Conservation (phyloP, 805 yeast genomes). For the Wickerhamomyces chaumierensis region DNA sequence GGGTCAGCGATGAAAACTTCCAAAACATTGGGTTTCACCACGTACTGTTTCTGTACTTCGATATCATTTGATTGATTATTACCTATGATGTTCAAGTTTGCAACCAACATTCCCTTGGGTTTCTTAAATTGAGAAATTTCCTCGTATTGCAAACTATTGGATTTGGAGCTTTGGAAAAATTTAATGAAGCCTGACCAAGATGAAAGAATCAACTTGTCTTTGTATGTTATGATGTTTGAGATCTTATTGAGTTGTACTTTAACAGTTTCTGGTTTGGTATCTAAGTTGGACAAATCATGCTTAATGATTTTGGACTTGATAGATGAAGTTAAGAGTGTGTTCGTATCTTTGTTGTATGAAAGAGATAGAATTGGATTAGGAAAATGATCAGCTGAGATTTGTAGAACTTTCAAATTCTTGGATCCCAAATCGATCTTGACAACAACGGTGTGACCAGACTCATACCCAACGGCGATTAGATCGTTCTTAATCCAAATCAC, state of each 20-base stretch:
- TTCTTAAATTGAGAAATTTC: conserved; percentile 12
- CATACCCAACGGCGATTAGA: conserved; percentile 48
- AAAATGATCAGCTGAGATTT: conserved; percentile 21
- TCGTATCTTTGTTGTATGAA: conserved; percentile 16
- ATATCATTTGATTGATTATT: conserved; percentile 16
- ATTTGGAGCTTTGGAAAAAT: conserved; percentile 18
- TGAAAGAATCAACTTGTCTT: conserved; percentile 21
- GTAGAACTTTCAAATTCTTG: conserved; percentile 3
- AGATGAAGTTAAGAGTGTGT: conserved; percentile 32
- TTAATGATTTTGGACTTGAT: conserved; percentile 30
- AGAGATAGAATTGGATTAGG: conserved; percentile 49
- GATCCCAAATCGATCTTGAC: conserved; percentile 14
- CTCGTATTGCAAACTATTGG: conserved; percentile 7
- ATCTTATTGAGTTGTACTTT: conserved; percentile 26
- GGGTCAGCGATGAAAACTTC: conserved; percentile 7
- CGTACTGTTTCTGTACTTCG: conserved; percentile 17
- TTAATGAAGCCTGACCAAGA: conserved; percentile 44
- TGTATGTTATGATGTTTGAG: conserved; percentile 15
- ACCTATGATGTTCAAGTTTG: conserved; percentile 18
- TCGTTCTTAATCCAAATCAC: conserved; percentile 26
- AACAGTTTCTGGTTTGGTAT: conserved; percentile 1
- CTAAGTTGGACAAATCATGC: conserved; percentile 12
- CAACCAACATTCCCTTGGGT: conserved; percentile 15
- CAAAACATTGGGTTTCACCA: conserved; percentile 20
- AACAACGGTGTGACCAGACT: conserved; percentile 50